Evolutionary conservation across 164 flowering plant genomes (phyloP), one percentile per base, ranked within the genome.

Genomic region (Cinnamomum micranthum): DNA sequence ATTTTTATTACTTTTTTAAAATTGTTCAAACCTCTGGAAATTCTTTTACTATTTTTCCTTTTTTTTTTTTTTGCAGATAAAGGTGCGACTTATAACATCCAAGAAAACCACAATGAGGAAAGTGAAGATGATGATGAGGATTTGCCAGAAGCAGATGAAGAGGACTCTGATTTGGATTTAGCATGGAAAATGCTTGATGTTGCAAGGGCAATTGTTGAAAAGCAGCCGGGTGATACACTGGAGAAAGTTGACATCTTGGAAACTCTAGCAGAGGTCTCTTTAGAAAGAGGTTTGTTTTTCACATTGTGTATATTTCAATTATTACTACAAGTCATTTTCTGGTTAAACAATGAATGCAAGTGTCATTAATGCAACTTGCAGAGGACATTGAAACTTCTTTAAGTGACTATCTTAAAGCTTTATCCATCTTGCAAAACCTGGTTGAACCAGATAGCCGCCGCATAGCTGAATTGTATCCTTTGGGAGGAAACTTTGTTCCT

Each of bases 111-210:
- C 67, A 84, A 79, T 11, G 87, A 84, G 11, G 93, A 73, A 66
- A 83, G 88, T 81, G 97, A 94, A 75, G 84, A 35, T 65, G 79
- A 58, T 31, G 84, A 6, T 75, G 97, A 89, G 65, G 94, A 92
- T 63, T 66, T 80, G 35, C 86, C 83, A 68, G 96, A 91, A 75
- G 94, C 78, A 73, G 97, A 89, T 77, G 98, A 94, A 80, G 99
- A 94, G 75, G 99, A 92, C 25, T 87, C 97, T 82, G 99, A 96
- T 82, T 82, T 96, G 75, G 99, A 96, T 84, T 86, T 96, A 76
- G 94, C 99, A 31, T 96, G 98, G 98, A 91, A 92, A 80, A 88
- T 94, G 97, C 88, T 96, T 22, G 98, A 96, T 84, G 80, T 96
- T 83, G 97, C 98, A 22, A 86, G 98, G 86, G 97, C 91, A 71